These are phyloP conservation scores for Plasmodium coatneyi DNA, from an alignment of 169 alveolate species.

Conservation along the genomic window DNA sequence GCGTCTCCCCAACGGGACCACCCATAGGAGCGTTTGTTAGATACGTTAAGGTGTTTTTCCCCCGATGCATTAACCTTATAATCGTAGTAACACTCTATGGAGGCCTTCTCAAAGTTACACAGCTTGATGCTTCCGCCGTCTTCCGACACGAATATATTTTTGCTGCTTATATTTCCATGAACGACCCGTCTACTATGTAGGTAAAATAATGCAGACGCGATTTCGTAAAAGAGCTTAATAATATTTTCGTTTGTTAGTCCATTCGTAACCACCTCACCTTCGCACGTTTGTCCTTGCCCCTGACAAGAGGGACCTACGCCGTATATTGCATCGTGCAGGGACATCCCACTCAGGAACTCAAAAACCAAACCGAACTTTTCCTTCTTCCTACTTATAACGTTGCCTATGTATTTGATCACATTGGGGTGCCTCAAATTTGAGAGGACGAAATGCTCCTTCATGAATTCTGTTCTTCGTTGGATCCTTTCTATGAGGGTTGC, in stretches of 20 bases:
- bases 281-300: background rate
- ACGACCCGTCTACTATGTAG: constrained; percentile 4
- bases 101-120: constrained; percentile 35
- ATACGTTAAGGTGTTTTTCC: too few relatives aligned
- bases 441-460: constrained; percentile 24
- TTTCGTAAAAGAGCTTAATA: constrained; percentile 23
- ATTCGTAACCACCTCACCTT: background rate
- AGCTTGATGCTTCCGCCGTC: constrained; percentile 33
- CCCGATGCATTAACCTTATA: background rate
- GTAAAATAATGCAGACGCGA: constrained; percentile 8
- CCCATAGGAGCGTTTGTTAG: background rate
- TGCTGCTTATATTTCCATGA: constrained; percentile 37
- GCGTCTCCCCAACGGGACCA: background rate
- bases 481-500: background rate
- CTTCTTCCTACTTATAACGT: background rate
- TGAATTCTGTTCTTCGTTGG: constrained; percentile 6
- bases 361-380: constrained; percentile 43
- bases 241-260: background rate
- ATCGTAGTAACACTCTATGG: constrained; percentile 28
- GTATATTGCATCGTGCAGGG: constrained; percentile 18
- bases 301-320: background rate
- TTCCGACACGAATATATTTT: constrained; percentile 26
- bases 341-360: constrained; percentile 14
- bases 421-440: constrained; percentile 68
- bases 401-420: constrained; percentile 40